Base-by-base conservation (phyloP, 2,329 filamentous ascomycete species). In the Trichoderma arundinaceum region DNA sequence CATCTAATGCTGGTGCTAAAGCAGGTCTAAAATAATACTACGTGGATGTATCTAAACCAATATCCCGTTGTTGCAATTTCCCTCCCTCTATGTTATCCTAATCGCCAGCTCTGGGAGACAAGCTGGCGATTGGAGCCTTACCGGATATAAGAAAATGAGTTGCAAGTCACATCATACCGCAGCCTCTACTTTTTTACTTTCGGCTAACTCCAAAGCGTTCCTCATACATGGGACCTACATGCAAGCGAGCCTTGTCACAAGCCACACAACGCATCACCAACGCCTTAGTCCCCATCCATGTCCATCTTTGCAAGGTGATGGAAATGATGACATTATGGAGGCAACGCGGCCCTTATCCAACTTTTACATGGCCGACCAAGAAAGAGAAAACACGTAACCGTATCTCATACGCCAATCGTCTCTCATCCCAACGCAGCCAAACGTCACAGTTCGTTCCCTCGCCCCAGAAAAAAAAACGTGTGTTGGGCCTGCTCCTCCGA, bases 31-130 rank as follows among this genome's bases (percentile, higher is more conserved):
- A 60, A 19, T 12, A 28, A 51, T 41, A 22, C 13, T 51, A 28
- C 57, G 44, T 49, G 44, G 17, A 13, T 17, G 28, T 35, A 46
- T 58, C 56, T 58, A 28, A 58, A 28, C 56, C 35, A 57, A 44
- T 44, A 57, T 44, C 28, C 22, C 15, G 28, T n/a, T n/a, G 48
- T 49, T 32, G 12, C 19, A 15, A 58, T 58, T 33, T 44, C 54
- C 28, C 54, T 33, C 56, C 56, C 56, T 49, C 32, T 58, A 13
- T 8, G 12, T 33, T 19, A 48, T 19, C 46, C 17, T 17, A 35
- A n/a, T 28, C 43, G 22, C 22, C 39, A 19, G 19, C 53, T 19
- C 53, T 43, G 15, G 6, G 8, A 17, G 12, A 32, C 35, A 38
- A 22, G 15, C 41, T 4, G 22, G 32, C 10, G 17, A 60, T 48